Percentiles rank a stretch among this genome's conserved stretches.
These are phyloP conservation scores for Pholiota molesta DNA, from an alignment of 768 basidiomycete genomes.

Conservation along the genomic window DNA sequence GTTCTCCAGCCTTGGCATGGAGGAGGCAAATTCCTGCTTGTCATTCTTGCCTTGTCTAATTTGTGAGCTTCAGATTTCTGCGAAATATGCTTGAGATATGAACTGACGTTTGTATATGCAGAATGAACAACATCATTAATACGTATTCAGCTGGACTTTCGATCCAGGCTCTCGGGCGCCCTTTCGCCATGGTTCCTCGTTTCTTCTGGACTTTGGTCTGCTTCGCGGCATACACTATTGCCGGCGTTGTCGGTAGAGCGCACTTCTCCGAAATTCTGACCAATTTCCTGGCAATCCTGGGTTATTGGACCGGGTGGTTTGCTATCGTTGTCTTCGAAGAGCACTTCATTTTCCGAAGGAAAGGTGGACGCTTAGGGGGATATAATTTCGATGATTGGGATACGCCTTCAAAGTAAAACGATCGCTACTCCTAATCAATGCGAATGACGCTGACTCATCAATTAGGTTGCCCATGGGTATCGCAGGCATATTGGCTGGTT, in stretches of 20 bases:
- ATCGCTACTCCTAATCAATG: neutral
- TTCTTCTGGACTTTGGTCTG: constrained; percentile 22
- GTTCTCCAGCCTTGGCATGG: constrained; percentile 48
- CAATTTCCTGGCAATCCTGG: constrained; percentile 19
- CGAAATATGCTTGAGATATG: neutral
- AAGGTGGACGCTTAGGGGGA: constrained; percentile 17
- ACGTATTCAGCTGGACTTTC: constrained; percentile 20
- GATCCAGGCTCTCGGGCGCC: constrained; percentile 18
- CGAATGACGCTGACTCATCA: neutral
- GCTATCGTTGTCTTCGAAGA: constrained; percentile 18
- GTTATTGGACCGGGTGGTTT: constrained; percentile 21
- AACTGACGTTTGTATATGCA: neutral
- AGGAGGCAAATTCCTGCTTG: constrained; percentile 27
- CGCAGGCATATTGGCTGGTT: constrained; percentile 15
- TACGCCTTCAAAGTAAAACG: constrained; percentile 13
- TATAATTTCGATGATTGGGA: constrained; percentile 22
- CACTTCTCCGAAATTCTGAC: constrained; percentile 19
- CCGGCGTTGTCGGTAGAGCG: constrained; percentile 17
- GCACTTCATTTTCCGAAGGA: constrained; percentile 19
- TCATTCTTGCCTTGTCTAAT: constrained; percentile 16
- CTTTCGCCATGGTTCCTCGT: constrained; percentile 18
- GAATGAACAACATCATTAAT: constrained; percentile 20
- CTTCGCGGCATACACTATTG: constrained; percentile 19
- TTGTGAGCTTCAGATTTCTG: constrained; percentile 6
- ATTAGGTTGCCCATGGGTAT: constrained; percentile 17